Evolutionary conservation across 148 eudicot species (phyloP).

Genomic region (Arbutus unedo): DNA sequence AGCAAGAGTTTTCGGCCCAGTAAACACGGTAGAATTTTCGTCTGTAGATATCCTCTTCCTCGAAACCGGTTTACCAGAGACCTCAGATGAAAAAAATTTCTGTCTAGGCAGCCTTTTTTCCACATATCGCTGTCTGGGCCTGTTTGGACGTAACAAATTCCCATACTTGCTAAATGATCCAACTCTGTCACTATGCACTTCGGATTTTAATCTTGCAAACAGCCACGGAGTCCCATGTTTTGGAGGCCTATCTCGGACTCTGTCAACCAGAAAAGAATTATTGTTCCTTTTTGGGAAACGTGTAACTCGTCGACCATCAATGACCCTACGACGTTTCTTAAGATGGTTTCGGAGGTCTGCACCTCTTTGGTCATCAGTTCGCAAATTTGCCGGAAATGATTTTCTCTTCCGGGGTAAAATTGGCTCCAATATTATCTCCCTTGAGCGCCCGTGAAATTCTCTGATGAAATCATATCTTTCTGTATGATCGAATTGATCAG

Average conservation of each 20-base stretch:
- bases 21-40: constrained; percentile 26
- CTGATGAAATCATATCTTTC: constrained; percentile 13
- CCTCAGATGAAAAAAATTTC: constrained; percentile 19
- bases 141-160: constrained; percentile 20
- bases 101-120: constrained; percentile 24
- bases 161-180: constrained; percentile 19
- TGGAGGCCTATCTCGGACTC: constrained; percentile 28
- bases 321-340: constrained; percentile 39
- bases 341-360: constrained; percentile 52
- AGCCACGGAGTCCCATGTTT: constrained; percentile 13
- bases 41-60: constrained; percentile 28
- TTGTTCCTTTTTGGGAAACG: constrained; percentile 28
- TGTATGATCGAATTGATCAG: constrained; percentile 28
- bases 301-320: constrained; percentile 22
- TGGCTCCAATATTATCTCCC: constrained; percentile 24
- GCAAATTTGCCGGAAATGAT: constrained; percentile 24
- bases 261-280: constrained; percentile 22
- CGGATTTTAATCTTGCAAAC: constrained; percentile 33
- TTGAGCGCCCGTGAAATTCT: constrained; percentile 21
- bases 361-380: constrained; percentile 23
- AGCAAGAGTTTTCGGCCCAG: constrained; percentile 47
- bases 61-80: constrained; percentile 23
- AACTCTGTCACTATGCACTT: constrained; percentile 28
- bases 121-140: constrained; percentile 28
- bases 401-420: constrained; percentile 36